Conservation (phyloP, 2,329 filamentous ascomycete genomes). For the Ceratocystis lukuohia region DNA sequence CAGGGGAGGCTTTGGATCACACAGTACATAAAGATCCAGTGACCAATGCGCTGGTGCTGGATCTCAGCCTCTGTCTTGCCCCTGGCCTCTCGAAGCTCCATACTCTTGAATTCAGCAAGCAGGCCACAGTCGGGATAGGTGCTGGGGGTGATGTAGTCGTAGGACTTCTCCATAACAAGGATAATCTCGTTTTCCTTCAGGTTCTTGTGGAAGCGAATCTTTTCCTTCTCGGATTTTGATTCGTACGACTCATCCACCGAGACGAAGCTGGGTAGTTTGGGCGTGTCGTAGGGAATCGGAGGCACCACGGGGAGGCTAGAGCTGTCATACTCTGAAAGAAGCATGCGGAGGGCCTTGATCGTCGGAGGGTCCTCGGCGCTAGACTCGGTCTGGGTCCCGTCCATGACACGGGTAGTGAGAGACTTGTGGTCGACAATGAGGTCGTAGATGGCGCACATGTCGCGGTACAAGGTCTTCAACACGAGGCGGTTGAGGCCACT, state of each 20-base stretch:
- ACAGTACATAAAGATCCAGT: slow-evolving; percentile 72
- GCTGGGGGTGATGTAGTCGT: slow-evolving; percentile 55
- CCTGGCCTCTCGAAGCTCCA: slow-evolving; percentile 55
- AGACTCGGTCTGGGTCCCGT: slow-evolving; percentile 26
- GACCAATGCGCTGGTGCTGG: slow-evolving; percentile 56
- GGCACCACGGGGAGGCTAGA: slow-evolving; percentile 82
- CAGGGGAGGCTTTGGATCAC: slow-evolving; percentile 66
- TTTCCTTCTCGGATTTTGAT: slow-evolving; percentile 56
- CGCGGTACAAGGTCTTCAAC: slow-evolving; percentile 66
- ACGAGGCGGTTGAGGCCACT: slow-evolving; percentile 77
- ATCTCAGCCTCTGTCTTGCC: slow-evolving; percentile 54
- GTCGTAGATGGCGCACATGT: slow-evolving; percentile 80
- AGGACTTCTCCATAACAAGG: slow-evolving; percentile 63
- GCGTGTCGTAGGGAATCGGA: slow-evolving; percentile 80
- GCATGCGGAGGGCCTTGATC: slow-evolving; percentile 57
- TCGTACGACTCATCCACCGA: slow-evolving; percentile 51
- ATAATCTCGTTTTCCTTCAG: slow-evolving; percentile 68
- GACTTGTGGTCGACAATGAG: slow-evolving; percentile 67
- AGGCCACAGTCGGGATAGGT: slow-evolving; percentile 38
- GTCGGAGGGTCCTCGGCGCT: slow-evolving; percentile 49
- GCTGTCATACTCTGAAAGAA: slow-evolving; percentile 78
- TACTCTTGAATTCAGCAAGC: slow-evolving; percentile 54
- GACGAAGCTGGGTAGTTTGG: slow-evolving; percentile 58
- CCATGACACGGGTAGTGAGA: slow-evolving; percentile 65
- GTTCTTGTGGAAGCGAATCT: slow-evolving; percentile 56